phyloP scores from a whole-genome alignment of 345 rosid species.

The Durio zibethinus region DNA sequence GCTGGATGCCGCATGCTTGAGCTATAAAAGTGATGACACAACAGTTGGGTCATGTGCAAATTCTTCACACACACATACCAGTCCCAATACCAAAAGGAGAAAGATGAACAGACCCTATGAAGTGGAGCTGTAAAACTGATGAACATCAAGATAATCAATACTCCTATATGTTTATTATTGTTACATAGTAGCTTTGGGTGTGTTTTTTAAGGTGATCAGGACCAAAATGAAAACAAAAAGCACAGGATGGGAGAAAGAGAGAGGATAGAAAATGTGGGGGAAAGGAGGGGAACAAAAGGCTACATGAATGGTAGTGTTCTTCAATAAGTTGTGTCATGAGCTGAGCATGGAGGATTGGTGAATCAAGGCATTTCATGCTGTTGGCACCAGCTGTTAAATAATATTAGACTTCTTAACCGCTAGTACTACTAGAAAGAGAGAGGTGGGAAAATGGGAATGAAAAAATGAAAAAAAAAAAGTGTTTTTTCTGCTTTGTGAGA shows the following conservation, averaged over 20 bases:
- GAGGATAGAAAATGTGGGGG: neutral
- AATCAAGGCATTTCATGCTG: constrained; percentile 24
- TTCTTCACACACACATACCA: constrained; percentile 32
- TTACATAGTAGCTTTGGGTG: constrained; percentile 18
- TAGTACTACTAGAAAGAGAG: neutral
- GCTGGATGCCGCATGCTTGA: constrained; percentile 67
- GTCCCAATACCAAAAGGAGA: constrained; percentile 48
- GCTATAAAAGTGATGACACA: constrained; percentile 53
- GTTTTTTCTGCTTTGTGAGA: constrained; percentile 20
- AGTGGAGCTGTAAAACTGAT: constrained; percentile 17
- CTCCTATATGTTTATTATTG: constrained; percentile 6
- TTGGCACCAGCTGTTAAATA: constrained; percentile 48
- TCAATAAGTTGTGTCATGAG: constrained; percentile 36
- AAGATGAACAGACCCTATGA: constrained; percentile 38
- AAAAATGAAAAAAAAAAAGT: neutral
- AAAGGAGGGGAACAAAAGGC: neutral
- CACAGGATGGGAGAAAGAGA: neutral
- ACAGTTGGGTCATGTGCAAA: constrained; percentile 40
- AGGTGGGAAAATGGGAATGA: neutral
- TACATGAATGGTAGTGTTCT: neutral
- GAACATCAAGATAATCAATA: neutral
- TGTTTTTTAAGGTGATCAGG: constrained; percentile 8
- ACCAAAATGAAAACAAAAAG: neutral
- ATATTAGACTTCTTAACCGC: constrained; percentile 50
- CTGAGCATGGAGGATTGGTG: constrained; percentile 22